Evolutionary conservation across 805 yeast species (phyloP).

Genomic region (Candida glaebosa): DNA sequence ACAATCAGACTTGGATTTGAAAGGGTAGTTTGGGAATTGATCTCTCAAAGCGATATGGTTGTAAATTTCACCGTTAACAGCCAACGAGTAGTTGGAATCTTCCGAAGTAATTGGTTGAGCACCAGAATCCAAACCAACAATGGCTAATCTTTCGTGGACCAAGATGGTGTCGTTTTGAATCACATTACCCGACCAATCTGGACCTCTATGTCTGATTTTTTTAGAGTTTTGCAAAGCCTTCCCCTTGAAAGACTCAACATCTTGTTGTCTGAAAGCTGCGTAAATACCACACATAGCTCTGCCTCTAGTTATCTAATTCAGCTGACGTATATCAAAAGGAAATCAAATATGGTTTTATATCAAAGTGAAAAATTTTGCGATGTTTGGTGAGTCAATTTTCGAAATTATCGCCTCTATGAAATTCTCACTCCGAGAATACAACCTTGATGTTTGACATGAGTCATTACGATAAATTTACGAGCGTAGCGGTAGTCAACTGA

Average conservation of each 20-base stretch:
- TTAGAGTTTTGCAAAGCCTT: slow-evolving; percentile 88
- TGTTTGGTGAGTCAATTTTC: background rate
- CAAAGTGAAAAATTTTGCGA: background rate
- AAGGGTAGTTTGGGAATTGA: slow-evolving; percentile 67
- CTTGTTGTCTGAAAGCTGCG: slow-evolving; percentile 82
- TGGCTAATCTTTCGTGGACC: slow-evolving; percentile 94
- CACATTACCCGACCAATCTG: slow-evolving; percentile 96
- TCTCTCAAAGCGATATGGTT: slow-evolving; percentile 90
- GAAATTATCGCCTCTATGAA: background rate
- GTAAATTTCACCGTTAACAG: slow-evolving; percentile 98
- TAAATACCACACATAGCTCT: slow-evolving; percentile 96
- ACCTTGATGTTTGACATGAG: too few relatives aligned
- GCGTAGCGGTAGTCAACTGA: background rate
- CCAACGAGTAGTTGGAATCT: slow-evolving; percentile 68
- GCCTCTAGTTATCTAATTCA: too few relatives aligned
- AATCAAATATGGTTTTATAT: background rate
- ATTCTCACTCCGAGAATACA: too few relatives aligned
- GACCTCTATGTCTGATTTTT: slow-evolving; percentile 97
- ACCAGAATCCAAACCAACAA: slow-evolving; percentile 96
- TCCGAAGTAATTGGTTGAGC: slow-evolving; percentile 92
- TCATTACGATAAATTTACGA: background rate
- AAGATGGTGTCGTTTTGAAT: slow-evolving; percentile 76
- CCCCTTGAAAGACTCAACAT: slow-evolving; percentile 75
- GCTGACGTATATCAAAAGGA: too few relatives aligned
- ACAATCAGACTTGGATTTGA: slow-evolving; percentile 89